Percentiles rank a stretch among this genome's conserved stretches.
These are phyloP conservation scores for Fusarium ambrosium DNA, from an alignment of 2,329 filamentous ascomycete genomes.

Conservation along the genomic window DNA sequence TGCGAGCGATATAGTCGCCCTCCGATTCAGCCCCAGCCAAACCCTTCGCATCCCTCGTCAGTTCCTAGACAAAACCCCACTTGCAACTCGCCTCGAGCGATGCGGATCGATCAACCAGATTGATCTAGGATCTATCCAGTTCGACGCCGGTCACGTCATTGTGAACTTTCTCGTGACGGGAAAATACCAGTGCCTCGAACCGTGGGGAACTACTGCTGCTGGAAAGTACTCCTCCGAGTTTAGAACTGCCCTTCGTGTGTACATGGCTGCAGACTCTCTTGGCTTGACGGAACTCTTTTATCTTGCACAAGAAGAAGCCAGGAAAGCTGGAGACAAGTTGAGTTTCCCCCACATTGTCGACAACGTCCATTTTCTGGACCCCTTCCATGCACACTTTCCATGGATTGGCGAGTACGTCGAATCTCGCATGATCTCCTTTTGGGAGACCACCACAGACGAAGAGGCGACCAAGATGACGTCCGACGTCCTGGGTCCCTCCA, in stretches of 20 bases:
- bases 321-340: neutral
- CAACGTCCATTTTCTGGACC: neutral
- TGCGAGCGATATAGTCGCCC: neutral
- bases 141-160: conserved; percentile 4
- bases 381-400: neutral
- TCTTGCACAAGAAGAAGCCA: neutral
- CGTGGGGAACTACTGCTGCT: neutral
- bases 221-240: neutral
- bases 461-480: neutral
- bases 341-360: neutral
- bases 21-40: neutral
- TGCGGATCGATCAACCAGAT: neutral
- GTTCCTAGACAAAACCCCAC: neutral
- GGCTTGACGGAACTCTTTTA: neutral
- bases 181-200: neutral
- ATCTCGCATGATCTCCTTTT: neutral
- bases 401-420: neutral
- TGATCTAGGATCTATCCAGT: neutral
- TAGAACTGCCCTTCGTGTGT: neutral
- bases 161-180: neutral
- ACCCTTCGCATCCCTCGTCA: neutral
- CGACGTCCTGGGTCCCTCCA: neutral
- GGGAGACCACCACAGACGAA: neutral
- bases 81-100: neutral
- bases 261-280: neutral